Conservation (phyloP, 2,329 filamentous ascomycete genomes). For the Pleurostoma richardsiae region DNA sequence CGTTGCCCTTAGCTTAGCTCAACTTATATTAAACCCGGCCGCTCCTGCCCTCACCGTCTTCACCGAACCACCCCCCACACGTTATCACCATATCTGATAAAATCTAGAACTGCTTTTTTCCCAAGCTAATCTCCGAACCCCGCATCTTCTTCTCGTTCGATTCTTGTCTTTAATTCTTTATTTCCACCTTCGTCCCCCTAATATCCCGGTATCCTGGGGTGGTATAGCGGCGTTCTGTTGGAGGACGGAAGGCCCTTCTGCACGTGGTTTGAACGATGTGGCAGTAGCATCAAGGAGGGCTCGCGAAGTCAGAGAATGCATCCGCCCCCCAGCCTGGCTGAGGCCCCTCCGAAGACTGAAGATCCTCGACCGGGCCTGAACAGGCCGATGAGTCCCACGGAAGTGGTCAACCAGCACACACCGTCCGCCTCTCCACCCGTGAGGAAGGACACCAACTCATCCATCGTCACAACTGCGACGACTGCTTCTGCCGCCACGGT, state of each 20-base stretch:
- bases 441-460: conserved; percentile 48
- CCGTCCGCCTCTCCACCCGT: conserved; percentile 21
- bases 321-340: conserved; percentile 21
- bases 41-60: neutral
- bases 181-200: no score
- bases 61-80: neutral
- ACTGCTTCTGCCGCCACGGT: conserved; percentile 30
- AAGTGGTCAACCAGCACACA: conserved; percentile 4
- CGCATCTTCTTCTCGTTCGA: neutral
- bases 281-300: conserved; percentile 10
- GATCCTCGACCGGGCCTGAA: conserved; percentile 5
- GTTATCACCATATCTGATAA: no score
- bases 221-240: no score
- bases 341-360: conserved; percentile 21
- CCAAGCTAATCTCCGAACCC: neutral
- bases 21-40: neutral
- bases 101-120: neutral
- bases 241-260: neutral
- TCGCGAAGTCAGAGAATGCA: conserved; percentile 20
- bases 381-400: conserved; percentile 11
- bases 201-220: no score
- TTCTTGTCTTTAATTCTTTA: no score
- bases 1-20: neutral
- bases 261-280: conserved; percentile 14
- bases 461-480: conserved; percentile 46